Conservation (phyloP, 2,329 filamentous ascomycete species). For the Zymoseptoria tritici region DNA sequence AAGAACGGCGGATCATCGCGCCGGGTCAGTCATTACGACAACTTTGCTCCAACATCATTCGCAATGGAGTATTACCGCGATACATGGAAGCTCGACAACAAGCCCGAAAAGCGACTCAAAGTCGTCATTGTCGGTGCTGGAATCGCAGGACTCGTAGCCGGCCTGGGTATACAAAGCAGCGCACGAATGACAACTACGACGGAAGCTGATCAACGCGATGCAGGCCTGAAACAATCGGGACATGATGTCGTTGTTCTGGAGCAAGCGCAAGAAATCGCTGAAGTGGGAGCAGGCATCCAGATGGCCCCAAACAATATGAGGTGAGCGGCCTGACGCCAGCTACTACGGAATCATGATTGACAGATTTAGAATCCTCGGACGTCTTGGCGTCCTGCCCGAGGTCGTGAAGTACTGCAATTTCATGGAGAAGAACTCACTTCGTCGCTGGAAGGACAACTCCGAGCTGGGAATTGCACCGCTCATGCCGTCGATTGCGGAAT, state of each 20-base stretch:
- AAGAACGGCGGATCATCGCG: too few species aligned
- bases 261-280: slow-evolving; percentile 37
- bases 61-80: slow-evolving; percentile 7
- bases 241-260: slow-evolving; percentile 43
- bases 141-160: slow-evolving; percentile 45
- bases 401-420: slow-evolving; percentile 35
- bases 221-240: slow-evolving; percentile 35
- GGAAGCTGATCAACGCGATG: too few species aligned
- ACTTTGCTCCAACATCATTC: background rate
- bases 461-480: slow-evolving; percentile 10
- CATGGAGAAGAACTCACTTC: slow-evolving; percentile 21
- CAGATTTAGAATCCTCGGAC: slow-evolving; percentile 31
- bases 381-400: slow-evolving; percentile 40
- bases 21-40: background rate
- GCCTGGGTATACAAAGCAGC: slow-evolving; percentile 25
- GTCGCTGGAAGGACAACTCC: slow-evolving; percentile 9
- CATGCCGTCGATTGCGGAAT: slow-evolving; percentile 7
- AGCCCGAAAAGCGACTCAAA: slow-evolving; percentile 18
- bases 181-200: too few species aligned
- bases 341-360: background rate
- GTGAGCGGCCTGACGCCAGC: background rate
- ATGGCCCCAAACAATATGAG: slow-evolving; percentile 42
- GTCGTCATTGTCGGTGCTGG: too few species aligned
- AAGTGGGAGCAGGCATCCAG: slow-evolving; percentile 46
- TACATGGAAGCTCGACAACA: slow-evolving; percentile 3